Evolutionary conservation across 768 basidiomycete genomes (phyloP), one percentile per base, ranked within the genome.

Genomic region (Punctularia strigosozonata): DNA sequence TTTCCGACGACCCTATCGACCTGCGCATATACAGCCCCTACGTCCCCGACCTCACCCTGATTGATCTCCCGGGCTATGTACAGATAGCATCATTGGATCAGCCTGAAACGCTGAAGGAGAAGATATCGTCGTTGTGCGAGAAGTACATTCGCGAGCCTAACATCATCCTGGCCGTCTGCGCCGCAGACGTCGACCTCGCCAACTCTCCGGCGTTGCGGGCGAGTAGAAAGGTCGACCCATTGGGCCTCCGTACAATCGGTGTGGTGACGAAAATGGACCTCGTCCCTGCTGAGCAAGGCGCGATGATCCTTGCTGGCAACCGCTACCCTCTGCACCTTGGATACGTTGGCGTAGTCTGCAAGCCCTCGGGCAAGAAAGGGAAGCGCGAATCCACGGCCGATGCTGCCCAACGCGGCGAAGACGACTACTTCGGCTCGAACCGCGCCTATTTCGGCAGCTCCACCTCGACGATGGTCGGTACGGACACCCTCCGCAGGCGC

Each of bases 131-230:
- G 6, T 66, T 99, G 1, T 98, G 95, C 60, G 95, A 97, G 41
- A 87, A 80, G 55, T 99, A 99, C 58, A 99, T 99, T 50, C 78
- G 87, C n/a, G 90, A 97, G 55, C 94, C 95, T n/a, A 99, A 99
- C 58, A 90, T 99, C 58, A 84, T 98, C 49, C 75, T 99, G n/a
- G 94, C 95, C 4, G 88, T 99, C 14, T 99, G 95, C 55, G 87
- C 95, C 6, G 95, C 95, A 6, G 92, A 99, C 56, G 95, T 99
- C 40, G 95, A 99, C 63, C 71, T 99, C 10, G 95, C 95, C 43
- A 99, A 99, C 58, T 95, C 91, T 0, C 92, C 95, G 5, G 95
- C 95, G 0, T 65, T 99, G 36, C 71, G 90, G 36, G 91, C 95
- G 0, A 92, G 89, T 57, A 71, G 92, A 30, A 82, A 85, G 46